Conservation (phyloP, 2,329 filamentous ascomycete species). For the Arachnopeziza araneosa region DNA sequence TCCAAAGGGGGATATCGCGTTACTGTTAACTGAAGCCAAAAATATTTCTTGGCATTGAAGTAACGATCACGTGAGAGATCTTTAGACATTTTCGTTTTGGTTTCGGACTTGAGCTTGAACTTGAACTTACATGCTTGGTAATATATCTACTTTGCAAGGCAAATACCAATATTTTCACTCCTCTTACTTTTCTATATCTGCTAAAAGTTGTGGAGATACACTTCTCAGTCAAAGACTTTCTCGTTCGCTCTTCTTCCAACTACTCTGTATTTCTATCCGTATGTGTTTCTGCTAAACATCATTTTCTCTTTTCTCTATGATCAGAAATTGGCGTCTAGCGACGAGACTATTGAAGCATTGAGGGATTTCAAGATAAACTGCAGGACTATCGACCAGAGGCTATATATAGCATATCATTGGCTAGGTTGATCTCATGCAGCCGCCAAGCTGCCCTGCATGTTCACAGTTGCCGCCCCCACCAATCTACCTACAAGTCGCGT, state of each 20-base stretch:
- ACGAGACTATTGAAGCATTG: too few relatives aligned
- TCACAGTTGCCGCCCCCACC: background rate
- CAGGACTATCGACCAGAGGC: background rate
- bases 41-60: background rate
- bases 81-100: background rate
- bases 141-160: too few relatives aligned
- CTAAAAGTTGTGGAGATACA: too few relatives aligned
- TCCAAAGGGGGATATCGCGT: background rate
- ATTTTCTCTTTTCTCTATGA: too few relatives aligned
- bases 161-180: too few relatives aligned
- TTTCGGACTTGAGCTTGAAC: background rate
- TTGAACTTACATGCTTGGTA: background rate
- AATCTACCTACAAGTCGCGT: background rate
- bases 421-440: background rate
- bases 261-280: too few relatives aligned
- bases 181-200: too few relatives aligned
- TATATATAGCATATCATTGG: background rate
- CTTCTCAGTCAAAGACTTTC: too few relatives aligned
- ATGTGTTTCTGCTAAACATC: too few relatives aligned
- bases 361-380: too few relatives aligned
- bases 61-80: background rate
- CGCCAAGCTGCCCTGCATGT: background rate
- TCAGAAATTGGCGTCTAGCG: too few relatives aligned
- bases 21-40: background rate
- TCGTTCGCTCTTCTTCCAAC: too few relatives aligned